Conservation (phyloP, 1,139 yeast genomes). For the Nadsonia starkeyi-henricii region DNA sequence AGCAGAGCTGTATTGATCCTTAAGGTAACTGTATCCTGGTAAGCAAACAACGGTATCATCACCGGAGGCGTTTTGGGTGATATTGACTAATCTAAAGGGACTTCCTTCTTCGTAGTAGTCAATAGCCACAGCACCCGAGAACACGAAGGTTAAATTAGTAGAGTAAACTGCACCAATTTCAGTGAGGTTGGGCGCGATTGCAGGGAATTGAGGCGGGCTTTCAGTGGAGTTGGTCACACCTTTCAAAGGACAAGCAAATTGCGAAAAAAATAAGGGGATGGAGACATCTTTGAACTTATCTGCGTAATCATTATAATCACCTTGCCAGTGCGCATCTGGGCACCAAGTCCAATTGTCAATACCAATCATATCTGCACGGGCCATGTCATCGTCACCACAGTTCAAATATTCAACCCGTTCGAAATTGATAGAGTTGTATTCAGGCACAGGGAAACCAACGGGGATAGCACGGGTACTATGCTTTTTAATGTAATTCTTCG, state of each 20-base stretch:
- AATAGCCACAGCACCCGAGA: constrained; percentile 89
- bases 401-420: constrained; percentile 65
- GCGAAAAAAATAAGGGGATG: constrained; percentile 78
- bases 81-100: constrained; percentile 72
- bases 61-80: no score
- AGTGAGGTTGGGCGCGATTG: constrained; percentile 41
- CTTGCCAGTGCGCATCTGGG: constrained; percentile 62
- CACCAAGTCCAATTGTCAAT: constrained; percentile 98
- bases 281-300: constrained; percentile 50
- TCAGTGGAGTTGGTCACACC: no score
- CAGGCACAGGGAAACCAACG: constrained; percentile 96
- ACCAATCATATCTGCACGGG: constrained; percentile 85
- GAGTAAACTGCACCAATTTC: constrained; percentile 43
- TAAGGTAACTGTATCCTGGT: constrained; percentile 41
- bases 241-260: constrained; percentile 96
- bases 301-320: constrained; percentile 80
- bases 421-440: constrained; percentile 43
- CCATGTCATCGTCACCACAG: constrained; percentile 56
- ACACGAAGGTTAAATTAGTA: constrained; percentile 57
- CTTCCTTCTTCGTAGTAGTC: constrained; percentile 82
- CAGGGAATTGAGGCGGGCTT: constrained; percentile 29
- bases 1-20: constrained; percentile 3
- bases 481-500: constrained; percentile 53
- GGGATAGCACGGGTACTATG: constrained; percentile 62
- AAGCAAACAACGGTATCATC: constrained; percentile 14